Base-by-base conservation (phyloP, 805 yeast genomes). In the Wickerhamomyces rabaulensis region DNA sequence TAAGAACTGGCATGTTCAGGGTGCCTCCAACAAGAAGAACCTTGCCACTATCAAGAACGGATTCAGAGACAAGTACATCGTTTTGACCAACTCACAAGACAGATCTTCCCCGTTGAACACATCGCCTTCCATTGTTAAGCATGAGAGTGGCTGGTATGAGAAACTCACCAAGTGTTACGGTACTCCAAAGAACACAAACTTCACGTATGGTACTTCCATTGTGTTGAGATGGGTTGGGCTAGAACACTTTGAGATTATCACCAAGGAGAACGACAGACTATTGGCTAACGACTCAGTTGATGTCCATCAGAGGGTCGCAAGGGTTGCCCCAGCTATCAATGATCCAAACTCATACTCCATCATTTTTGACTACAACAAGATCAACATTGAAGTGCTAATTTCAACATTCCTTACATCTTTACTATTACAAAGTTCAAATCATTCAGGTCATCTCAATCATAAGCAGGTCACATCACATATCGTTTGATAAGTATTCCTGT, bases 381-480 rank as follows among this genome's bases (percentile, higher is more conserved):
- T 58, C 41, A 60, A 58, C 40, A 21, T 57, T 31, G 62, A 60
- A 39, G 48, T 58, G 1, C 26, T 60, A 43, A 36, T 60, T 3
- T 48, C 62, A 3, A 54, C 62, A 2, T 56, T 57, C 33, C 27
- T 55, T 29, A 42, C 56, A 42, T 38, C 51, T 9, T 39, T 57
- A 13, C 25, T 52, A 25, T 22, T 21, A 7, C 52, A 49, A 29
- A 44, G 29, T 26, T 48, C 48, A 8, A 26, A 23, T 9, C 26
- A n/a, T 12, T 44, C 45, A 39, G 49, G 54, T 8, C 40, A 40
- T 10, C 43, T 44, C 23, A 16, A n/a, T 33, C 36, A 33, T 33
- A n/a, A 15, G 20, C 36, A 33, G 19, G 20, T 33, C 36, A 33
- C 26, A 22, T 12, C 21, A 20, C 21, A 12, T 3, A 8, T 9